Evolutionary conservation across 2,329 filamentous ascomycete genomes (phyloP).

Genomic region (Hypoxylon sp.): DNA sequence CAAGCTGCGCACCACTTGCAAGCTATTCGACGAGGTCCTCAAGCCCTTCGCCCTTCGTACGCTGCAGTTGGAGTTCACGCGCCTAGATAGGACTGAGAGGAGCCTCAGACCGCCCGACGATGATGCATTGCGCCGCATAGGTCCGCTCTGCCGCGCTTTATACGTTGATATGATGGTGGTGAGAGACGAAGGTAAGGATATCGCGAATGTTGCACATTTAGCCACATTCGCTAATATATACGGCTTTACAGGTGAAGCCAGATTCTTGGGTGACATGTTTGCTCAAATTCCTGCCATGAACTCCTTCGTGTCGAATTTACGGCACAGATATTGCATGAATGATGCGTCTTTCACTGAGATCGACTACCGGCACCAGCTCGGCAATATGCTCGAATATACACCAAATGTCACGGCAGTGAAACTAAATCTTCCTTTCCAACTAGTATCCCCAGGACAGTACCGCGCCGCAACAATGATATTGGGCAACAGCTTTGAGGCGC

Average conservation of each 20-base stretch:
- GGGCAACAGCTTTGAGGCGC: slow-evolving; percentile 66
- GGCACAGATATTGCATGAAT: slow-evolving; percentile 64
- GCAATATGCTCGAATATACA: slow-evolving; percentile 62
- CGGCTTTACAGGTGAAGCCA: slow-evolving; percentile 62
- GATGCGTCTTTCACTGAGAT: slow-evolving; percentile 65
- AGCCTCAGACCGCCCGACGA: slow-evolving; percentile 55
- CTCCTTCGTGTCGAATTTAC: slow-evolving; percentile 61
- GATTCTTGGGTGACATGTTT: slow-evolving; percentile 64
- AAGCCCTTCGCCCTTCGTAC: slow-evolving; percentile 64
- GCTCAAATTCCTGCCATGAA: slow-evolving; percentile 62
- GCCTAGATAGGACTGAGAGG: slow-evolving; percentile 59
- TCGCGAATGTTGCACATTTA: neutral
- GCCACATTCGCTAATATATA: slow-evolving; percentile 12
- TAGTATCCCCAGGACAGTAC: slow-evolving; percentile 61
- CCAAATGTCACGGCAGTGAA: slow-evolving; percentile 64
- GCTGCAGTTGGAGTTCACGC: slow-evolving; percentile 66
- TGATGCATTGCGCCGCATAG: slow-evolving; percentile 63
- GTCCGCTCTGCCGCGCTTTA: slow-evolving; percentile 64
- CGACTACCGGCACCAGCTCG: slow-evolving; percentile 62
- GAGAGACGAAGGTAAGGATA: slow-evolving; percentile 64
- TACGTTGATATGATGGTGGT: slow-evolving; percentile 69
- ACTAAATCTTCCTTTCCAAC: slow-evolving; percentile 67
- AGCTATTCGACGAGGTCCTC: slow-evolving; percentile 63
- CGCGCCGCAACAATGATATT: slow-evolving; percentile 66
- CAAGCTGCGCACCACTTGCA: slow-evolving; percentile 64